A percentile compares a stretch with the other conserved stretches of the same genome.
Evolutionary conservation across 805 yeast genomes (phyloP).

Genomic region (Saccharomycopsis selenospora): DNA sequence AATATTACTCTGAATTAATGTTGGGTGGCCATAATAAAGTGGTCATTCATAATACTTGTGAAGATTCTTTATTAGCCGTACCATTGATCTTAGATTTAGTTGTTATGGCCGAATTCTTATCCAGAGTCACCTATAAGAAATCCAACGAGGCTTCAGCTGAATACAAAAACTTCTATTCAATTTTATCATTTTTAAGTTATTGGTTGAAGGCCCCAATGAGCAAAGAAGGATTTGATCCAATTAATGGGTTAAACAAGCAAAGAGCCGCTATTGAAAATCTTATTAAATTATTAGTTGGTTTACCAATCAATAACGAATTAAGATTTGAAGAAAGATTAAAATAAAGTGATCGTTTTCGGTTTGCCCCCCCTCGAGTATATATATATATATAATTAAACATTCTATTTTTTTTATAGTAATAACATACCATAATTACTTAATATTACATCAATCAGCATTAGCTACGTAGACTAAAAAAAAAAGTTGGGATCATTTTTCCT

Average conservation of each 20-base stretch:
- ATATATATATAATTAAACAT: too few species aligned
- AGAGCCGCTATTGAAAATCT: conserved; percentile 88
- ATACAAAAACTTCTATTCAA: conserved; percentile 70
- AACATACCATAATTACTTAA: too few species aligned
- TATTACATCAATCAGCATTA: too few species aligned
- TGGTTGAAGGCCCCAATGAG: conserved; percentile 97
- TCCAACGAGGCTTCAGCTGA: conserved; percentile 37
- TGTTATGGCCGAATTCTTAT: conserved; percentile 81
- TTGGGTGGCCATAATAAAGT: conserved; percentile 95
- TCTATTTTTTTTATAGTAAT: too few species aligned
- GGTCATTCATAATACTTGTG: conserved; percentile 92
- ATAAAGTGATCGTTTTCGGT: too few species aligned
- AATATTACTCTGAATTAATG: conserved; percentile 94
- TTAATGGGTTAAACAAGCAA: conserved; percentile 92
- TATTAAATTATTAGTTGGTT: conserved; percentile 81
- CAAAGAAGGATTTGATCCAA: conserved; percentile 82
- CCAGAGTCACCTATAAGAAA: conserved; percentile 75
- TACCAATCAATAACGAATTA: conserved; percentile 84
- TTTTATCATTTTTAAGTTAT: conserved; percentile 79
- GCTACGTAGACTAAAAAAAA: too few species aligned
- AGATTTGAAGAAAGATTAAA: conserved; percentile 85
- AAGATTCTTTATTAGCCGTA: conserved; percentile 89
- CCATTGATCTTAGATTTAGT: conserved; percentile 90
- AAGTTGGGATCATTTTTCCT: too few species aligned
- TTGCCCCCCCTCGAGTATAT: too few species aligned